These are phyloP conservation scores for Athelia sp. DNA, from an alignment of 1,284 basidiomycete species.

Conservation along the genomic window DNA sequence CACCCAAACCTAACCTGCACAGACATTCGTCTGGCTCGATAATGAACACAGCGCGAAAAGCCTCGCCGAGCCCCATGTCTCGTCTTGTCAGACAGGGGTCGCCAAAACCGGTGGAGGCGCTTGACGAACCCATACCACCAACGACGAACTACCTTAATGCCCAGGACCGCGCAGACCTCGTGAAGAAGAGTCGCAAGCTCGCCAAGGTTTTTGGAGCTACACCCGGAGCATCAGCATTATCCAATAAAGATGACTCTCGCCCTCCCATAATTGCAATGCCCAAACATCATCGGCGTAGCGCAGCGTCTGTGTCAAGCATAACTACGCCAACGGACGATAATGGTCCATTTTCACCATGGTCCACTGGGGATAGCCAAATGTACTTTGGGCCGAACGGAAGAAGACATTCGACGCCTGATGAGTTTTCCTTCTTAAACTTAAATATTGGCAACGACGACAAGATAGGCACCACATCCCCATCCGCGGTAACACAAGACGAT, in stretches of 20 bases:
- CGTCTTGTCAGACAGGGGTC: conserved; percentile 9
- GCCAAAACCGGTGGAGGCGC: conserved; percentile 5
- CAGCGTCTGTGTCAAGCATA: conserved; percentile 35
- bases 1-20: conserved; percentile 14
- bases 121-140: conserved; percentile 32
- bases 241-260: too few species aligned
- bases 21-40: not conserved
- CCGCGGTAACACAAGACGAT: too few species aligned
- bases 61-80: conserved; percentile 1
- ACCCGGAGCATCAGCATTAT: conserved; percentile 33
- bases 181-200: conserved; percentile 72
- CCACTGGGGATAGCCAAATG: conserved; percentile 27
- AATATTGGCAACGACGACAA: conserved; percentile 5
- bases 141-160: conserved; percentile 65
- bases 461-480: too few species aligned
- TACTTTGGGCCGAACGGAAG: conserved; percentile 30
- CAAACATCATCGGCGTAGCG: conserved; percentile 27
- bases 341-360: conserved; percentile 20
- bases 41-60: not conserved
- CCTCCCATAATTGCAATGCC: too few species aligned
- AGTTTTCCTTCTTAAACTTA: not conserved
- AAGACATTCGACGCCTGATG: conserved; percentile 36
- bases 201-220: conserved; percentile 72
- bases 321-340: conserved; percentile 9
- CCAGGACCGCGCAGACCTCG: conserved; percentile 64